phyloP scores from a whole-genome alignment of 2,329 filamentous ascomycete genomes.

The Dichotomopilus funicola region DNA sequence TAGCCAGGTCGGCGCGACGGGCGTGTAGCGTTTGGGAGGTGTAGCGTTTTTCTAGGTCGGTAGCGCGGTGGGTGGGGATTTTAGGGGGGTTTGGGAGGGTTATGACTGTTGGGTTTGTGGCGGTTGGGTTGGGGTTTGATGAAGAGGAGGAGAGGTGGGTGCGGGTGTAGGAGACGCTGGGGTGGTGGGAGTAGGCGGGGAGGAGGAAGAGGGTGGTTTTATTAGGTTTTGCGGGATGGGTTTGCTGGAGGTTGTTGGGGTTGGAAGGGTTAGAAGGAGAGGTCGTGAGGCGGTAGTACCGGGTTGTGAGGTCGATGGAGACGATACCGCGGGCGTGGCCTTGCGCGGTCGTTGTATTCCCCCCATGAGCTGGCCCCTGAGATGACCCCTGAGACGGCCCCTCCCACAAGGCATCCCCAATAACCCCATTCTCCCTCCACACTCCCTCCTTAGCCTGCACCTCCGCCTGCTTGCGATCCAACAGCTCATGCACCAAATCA shows the following conservation, averaged over 20 bases:
- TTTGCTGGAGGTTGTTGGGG: too few species aligned
- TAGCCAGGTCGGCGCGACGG: constrained; percentile 6
- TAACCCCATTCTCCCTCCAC: constrained; percentile 32
- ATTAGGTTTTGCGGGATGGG: too few species aligned
- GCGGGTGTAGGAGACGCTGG: constrained; percentile 38
- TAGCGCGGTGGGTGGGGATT: constrained; percentile 25
- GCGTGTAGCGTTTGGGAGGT: constrained; percentile 1
- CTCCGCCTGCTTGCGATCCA: constrained; percentile 42
- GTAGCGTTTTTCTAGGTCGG: constrained; percentile 29
- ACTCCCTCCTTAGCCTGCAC: constrained; percentile 28
- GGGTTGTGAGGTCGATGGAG: constrained; percentile 42
- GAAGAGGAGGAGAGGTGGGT: background rate
- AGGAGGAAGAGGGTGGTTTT: constrained; percentile 44
- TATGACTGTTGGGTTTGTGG: too few species aligned
- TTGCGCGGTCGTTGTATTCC: too few species aligned
- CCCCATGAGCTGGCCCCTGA: constrained; percentile 15
- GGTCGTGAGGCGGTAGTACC: constrained; percentile 43
- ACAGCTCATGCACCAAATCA: constrained; percentile 37
- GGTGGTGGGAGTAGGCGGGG: constrained; percentile 43
- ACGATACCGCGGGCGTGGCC: constrained; percentile 39
- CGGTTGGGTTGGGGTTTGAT: too few species aligned
- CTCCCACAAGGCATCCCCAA: constrained; percentile 30
- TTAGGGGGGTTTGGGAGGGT: too few species aligned
- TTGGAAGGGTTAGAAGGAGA: too few species aligned
- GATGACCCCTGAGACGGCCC: constrained; percentile 21